Base-by-base conservation (phyloP, 768 basidiomycete genomes). In the Auricularia heimuer region DNA sequence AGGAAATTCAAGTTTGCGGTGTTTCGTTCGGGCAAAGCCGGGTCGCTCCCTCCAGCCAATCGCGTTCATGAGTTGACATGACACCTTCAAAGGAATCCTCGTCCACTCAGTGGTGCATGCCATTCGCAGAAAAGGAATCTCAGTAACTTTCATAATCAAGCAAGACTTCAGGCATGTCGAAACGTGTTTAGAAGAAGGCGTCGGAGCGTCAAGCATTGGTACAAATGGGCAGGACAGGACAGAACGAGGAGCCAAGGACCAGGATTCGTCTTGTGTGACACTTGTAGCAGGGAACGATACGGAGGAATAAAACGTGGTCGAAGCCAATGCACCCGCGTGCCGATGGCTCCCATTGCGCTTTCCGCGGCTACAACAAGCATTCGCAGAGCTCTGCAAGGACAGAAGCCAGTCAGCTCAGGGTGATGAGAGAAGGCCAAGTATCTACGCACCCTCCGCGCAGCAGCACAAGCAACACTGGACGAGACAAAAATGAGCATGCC, bases 341-440 rank as follows among this genome's bases (percentile, higher is more conserved):
- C 63, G 34, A 64, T 12, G 39, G 24, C 33, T 64, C 16, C 10
- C 37, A 14, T 56, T 47, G 3, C 69, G 71, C 70, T 71, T 67
- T 66, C 33, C 7, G 62, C 54, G 45, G 29, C 75, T 69, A 85
- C 78, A 89, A 85, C 63, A 90, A 75, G 74, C 89, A 90, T 60
- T 88, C 89, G 75, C 88, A 89, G 21, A 90, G 71, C 78, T 90
- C 89, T 89, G 62, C 61, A 65, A 39, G 68, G 44, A 33, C 51
- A 35, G 60, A 65, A 54, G 16, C n/a, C 63, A 11, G 37, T 24
- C 18, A 2, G 62, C 67, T 44, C 39, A 68, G 45, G 16, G 3
- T 2, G 66, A 68, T 64, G 44, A 74, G 47, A 51, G 8, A 1
- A 51, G 11, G 3, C 18, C 10, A 51, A 12, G 7, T 51, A 18